These are phyloP conservation scores for Penicillium rolfsii DNA, from an alignment of 2,329 filamentous ascomycete species.

Conservation along the genomic window DNA sequence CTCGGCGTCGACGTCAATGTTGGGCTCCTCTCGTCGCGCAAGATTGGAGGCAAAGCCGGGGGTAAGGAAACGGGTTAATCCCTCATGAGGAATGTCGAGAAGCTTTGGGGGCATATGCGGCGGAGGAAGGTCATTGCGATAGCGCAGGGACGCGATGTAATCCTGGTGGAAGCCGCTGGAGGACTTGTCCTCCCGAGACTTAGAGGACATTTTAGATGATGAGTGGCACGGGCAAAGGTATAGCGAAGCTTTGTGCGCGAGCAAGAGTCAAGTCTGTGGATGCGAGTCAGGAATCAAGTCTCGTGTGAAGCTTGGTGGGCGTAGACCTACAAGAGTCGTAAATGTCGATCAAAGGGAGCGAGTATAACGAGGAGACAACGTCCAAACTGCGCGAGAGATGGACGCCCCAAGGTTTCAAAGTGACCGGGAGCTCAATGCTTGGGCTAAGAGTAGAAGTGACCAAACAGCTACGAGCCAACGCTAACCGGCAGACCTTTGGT, in stretches of 20 bases:
- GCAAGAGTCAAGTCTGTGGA: background rate
- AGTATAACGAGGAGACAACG: background rate
- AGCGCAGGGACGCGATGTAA: slow-evolving; percentile 94
- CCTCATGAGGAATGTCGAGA: slow-evolving; percentile 93
- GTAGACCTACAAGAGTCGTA: background rate
- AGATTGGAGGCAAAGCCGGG: slow-evolving; percentile 88
- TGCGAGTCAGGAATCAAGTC: background rate
- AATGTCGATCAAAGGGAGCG: too few species aligned
- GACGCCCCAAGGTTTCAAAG: background rate
- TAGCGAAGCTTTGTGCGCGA: background rate
- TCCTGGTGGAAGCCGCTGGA: slow-evolving; percentile 74
- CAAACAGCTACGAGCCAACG: background rate
- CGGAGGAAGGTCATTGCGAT: slow-evolving; percentile 92
- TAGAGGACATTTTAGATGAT: slow-evolving; percentile 39
- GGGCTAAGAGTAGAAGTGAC: background rate
- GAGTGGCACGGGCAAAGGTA: background rate
- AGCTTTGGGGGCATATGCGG: slow-evolving; percentile 95
- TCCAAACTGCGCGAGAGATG: background rate
- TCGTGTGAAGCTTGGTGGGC: background rate
- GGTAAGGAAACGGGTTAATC: slow-evolving; percentile 85
- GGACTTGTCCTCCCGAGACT: slow-evolving; percentile 44
- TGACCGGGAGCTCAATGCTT: background rate
- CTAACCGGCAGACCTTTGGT: background rate
- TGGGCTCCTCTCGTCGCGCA: slow-evolving; percentile 87
- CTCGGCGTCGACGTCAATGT: slow-evolving; percentile 96